Evolutionary conservation across 2,329 filamentous ascomycete genomes (phyloP), one percentile per base, ranked within the genome.

Genomic region (Malbranchea zuffiana): DNA sequence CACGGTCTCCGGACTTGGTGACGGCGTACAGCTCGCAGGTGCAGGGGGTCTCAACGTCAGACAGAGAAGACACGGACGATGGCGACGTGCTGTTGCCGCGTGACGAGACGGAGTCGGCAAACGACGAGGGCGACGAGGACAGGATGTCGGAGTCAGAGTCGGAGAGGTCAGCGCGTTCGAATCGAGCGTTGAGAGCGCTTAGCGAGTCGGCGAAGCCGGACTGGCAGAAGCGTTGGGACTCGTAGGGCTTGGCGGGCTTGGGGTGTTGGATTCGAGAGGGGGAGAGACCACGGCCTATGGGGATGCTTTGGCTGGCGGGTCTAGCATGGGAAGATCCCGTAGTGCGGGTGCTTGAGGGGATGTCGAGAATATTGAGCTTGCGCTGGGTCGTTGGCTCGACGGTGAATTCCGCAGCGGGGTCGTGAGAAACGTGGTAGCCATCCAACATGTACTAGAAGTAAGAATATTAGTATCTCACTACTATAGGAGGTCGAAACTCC

Each of bases 1-100:
- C 82, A 54, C 87, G 80, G 62, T 92, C 82, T 56, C 87, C 86
- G 61, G 80, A 79, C 66, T 86, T 82, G 47, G 87, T 95, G 69
- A 96, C 93, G 52, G 87, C 88, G 69, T 90, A 95, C 67, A 87
- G 83, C 63, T 95, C 85, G 67, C 88, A 96, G 47, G 80, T 86
- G 76, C 90, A 96, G 59, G 72, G 74, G 54, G 62, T 61, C 35
- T 60, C 58, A 42, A 65, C 67, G 51, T 77, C 71, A 47, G 73
- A 79, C 65, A 76, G 78, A 54, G 81, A 82, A 35, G 81, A 85
- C 35, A 67, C 50, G 35, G 65, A 69, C 11, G 63, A 67, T 13
- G 69, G 69, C 21, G 68, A 71, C 33, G 63, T 68, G 42, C 58
- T 63, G 62, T 71, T 72, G 45, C 81, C 81, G 44, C 83, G 85